These are phyloP conservation scores for Leishmania major DNA, from an alignment of 208 protist species.

Conservation along the genomic window DNA sequence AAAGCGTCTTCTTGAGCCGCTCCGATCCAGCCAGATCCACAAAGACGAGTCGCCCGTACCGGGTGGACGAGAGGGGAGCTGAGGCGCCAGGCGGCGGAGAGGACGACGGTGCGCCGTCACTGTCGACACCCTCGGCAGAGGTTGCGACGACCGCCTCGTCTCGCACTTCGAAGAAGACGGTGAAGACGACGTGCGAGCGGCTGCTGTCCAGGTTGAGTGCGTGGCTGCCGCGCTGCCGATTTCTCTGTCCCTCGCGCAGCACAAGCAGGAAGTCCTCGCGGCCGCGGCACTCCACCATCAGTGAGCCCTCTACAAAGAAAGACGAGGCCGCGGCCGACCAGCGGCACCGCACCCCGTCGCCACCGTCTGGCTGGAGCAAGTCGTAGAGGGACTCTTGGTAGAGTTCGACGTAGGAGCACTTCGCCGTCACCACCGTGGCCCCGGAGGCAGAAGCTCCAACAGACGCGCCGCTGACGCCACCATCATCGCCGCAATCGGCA, in stretches of 20 bases:
- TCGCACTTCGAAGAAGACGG: slow-evolving; percentile 64
- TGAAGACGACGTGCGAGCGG: slow-evolving; percentile 93
- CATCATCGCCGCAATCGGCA: neutral
- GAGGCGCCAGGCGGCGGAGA: neutral
- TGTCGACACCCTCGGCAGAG: neutral
- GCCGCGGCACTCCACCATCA: slow-evolving; percentile 78
- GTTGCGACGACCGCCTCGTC: slow-evolving; percentile 10
- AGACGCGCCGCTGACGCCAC: neutral
- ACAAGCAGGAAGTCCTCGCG: slow-evolving; percentile 81
- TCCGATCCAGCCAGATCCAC: slow-evolving; percentile 96
- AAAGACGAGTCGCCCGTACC: slow-evolving; percentile 87
- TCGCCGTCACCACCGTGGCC: slow-evolving; percentile 21
- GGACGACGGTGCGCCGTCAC: neutral
- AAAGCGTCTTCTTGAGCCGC: slow-evolving; percentile 85
- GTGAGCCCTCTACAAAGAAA: slow-evolving; percentile 88
- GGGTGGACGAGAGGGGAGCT: slow-evolving; percentile 1
- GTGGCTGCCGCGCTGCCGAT: slow-evolving; percentile 75
- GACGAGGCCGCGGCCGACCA: slow-evolving; percentile 66
- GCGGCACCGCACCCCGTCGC: slow-evolving; percentile 58
- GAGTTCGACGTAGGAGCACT: slow-evolving; percentile 84
- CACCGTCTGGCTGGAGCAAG: slow-evolving; percentile 62
- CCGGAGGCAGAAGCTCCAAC: neutral
- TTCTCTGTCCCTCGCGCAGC: slow-evolving; percentile 79
- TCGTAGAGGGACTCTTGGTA: slow-evolving; percentile 91
- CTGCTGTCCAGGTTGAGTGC: slow-evolving; percentile 89